Base-by-base conservation (phyloP, 2,329 filamentous ascomycete species). In the Pseudocercospora musae region DNA sequence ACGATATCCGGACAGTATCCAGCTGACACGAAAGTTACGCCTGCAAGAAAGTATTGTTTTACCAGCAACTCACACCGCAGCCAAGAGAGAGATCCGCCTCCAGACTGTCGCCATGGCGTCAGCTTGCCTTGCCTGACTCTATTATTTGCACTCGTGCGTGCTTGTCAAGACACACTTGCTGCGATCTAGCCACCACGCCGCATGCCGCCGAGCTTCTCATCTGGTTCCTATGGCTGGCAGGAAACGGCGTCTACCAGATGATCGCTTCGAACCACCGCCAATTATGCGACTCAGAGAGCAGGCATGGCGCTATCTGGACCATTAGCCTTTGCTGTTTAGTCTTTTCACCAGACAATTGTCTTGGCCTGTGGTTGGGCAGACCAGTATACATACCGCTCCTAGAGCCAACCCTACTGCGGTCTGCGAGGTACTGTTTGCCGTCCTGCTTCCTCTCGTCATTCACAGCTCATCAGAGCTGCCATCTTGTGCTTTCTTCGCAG, bases 291-390 rank as follows among this genome's bases (percentile, higher is more conserved):
- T 54, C 52, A 25, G 52, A 25, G 52, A 18, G 52, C 52, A 37
- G 23, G 20, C 52, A 54, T 37, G 52, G 52, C 52, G 52, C 52
- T 54, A 54, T 33, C 52, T n/a, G 7, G 50, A 23, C 25, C 27
- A 37, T 9, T 54, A n/a, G 25, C n/a, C 50, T 20, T 31, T n/a
- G 29, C 29, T 10, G 13, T 37, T 54, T 40, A 33, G 52, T 54
- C 52, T 33, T 37, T 40, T 54, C 52, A 54, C 23, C 29, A 54
- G 27, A 11, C 29, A n/a, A 54, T 54, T 29, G 27, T 15, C 52
- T 54, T 33, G 52, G 52, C 29, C 23, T 54, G 52, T 54, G 52
- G 52, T 54, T 54, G 52, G 52, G 52, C 31, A 40, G 29, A 21
- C 40, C 29, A 54, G 27, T 54, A 54, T 54, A 54, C 52, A 54